Conservation (phyloP, 176 grass and related monocot genomes). For the Carex kokanica region DNA sequence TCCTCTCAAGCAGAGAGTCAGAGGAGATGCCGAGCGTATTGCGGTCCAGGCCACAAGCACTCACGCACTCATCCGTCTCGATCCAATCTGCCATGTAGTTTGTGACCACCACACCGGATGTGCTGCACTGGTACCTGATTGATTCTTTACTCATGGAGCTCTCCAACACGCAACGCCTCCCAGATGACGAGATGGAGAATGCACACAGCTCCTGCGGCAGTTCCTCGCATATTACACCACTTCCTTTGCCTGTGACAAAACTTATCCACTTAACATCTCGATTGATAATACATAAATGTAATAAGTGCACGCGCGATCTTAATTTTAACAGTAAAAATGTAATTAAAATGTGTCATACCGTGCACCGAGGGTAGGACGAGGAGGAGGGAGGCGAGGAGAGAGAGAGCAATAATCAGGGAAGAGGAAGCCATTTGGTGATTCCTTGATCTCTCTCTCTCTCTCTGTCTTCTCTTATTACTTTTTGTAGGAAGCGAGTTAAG, state of each 20-base stretch:
- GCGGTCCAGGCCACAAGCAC: slow-evolving; percentile 43
- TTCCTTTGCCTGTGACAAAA: background rate
- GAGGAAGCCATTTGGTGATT: slow-evolving; percentile 18
- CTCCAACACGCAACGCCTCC: slow-evolving; percentile 54
- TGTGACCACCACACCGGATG: slow-evolving; percentile 32
- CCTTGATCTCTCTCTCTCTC: background rate
- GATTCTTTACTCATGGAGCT: slow-evolving; percentile 10
- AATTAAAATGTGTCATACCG: background rate
- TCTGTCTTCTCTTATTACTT: background rate
- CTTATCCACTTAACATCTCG: too few relatives aligned
- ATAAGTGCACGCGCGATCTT: background rate
- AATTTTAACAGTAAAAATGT: too few relatives aligned
- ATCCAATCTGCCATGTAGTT: slow-evolving; percentile 38
- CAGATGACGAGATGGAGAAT: slow-evolving; percentile 55
- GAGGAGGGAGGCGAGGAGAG: slow-evolving; percentile 15
- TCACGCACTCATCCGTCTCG: slow-evolving; percentile 45
- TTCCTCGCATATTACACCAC: slow-evolving; percentile 50
- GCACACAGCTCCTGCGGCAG: slow-evolving; percentile 56
- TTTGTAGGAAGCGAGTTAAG: background rate
- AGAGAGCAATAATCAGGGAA: slow-evolving; percentile 8
- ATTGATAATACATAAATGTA: background rate
- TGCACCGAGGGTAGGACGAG: background rate
- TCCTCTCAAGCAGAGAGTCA: slow-evolving; percentile 30
- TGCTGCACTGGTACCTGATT: slow-evolving; percentile 33
- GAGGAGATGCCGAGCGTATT: slow-evolving; percentile 40